Evolutionary conservation across 176 grass and related monocot genomes (phyloP).

Genomic region (Avena eriantha): DNA sequence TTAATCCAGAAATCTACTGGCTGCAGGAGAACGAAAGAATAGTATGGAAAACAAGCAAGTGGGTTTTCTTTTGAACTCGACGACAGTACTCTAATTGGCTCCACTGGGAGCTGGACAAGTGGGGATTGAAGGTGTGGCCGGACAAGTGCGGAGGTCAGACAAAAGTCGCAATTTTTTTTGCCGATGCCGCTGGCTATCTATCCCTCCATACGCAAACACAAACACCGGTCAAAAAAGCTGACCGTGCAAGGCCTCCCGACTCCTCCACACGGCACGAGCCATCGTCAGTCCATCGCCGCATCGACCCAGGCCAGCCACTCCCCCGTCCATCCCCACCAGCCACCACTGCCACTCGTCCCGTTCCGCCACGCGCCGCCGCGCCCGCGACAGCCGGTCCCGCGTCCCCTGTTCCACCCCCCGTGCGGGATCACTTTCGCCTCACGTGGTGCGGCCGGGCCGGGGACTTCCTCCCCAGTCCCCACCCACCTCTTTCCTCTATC

Average conservation of each 20-base stretch:
- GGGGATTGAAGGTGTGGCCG: neutral
- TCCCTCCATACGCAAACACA: neutral
- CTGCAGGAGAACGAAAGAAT: too few species aligned
- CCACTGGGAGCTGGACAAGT: neutral
- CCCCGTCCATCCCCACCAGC: neutral
- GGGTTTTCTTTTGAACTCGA: too few species aligned
- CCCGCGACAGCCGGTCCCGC: neutral
- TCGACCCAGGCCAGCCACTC: neutral
- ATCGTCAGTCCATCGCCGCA: neutral
- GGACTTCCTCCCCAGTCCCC: neutral
- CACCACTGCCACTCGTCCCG: neutral
- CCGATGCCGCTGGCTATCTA: neutral
- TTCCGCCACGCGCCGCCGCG: neutral
- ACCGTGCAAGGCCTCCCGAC: neutral
- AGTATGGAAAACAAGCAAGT: too few species aligned
- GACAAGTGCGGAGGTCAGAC: neutral
- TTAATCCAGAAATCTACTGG: too few species aligned
- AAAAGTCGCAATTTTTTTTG: neutral
- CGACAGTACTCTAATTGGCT: too few species aligned
- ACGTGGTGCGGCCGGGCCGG: constrained; percentile 41
- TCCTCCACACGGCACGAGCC: neutral
- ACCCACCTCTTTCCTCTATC: neutral
- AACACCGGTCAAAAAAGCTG: neutral
- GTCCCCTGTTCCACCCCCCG: constrained; percentile 4
- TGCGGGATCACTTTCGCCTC: constrained; percentile 38